A percentile compares a stretch with the other conserved stretches of the same genome.
Conservation (phyloP, 805 yeast species). For the Saturnispora quitensis region DNA sequence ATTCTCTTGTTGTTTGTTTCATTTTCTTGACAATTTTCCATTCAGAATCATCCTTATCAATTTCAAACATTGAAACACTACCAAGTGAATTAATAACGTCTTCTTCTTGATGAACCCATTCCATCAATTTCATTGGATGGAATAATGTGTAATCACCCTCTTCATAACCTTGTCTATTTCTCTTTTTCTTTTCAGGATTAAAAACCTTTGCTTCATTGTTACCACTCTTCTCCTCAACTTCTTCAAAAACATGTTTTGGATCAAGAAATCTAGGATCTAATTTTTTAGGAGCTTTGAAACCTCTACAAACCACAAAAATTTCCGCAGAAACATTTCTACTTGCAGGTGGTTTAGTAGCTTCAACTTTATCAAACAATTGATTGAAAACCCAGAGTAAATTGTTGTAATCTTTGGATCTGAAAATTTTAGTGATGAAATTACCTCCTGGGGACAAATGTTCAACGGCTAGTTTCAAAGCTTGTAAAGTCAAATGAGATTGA, state of each 20-base stretch:
- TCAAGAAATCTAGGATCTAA: constrained; percentile 88
- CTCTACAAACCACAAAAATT: constrained; percentile 93
- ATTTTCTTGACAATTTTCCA: constrained; percentile 64
- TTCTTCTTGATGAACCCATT: constrained; percentile 62
- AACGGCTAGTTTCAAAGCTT: constrained; percentile 87
- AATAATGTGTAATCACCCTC: constrained; percentile 77
- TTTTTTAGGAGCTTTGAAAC: constrained; percentile 93
- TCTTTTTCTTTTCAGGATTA: constrained; percentile 85
- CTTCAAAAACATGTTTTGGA: constrained; percentile 91
- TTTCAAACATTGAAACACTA: constrained; percentile 51
- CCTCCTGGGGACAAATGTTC: constrained; percentile 91
- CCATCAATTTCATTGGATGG: constrained; percentile 66
- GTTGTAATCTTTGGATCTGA: constrained; percentile 98
- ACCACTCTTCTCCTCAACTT: constrained; percentile 61
- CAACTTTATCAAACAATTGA: constrained; percentile 91
- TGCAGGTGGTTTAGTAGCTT: constrained; percentile 98
- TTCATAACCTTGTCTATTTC: constrained; percentile 94
- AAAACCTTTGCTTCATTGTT: constrained; percentile 87
- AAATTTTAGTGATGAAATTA: constrained; percentile 90
- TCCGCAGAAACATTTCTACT: constrained; percentile 99
- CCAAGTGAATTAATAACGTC: constrained; percentile 84
- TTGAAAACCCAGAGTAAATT: constrained; percentile 96
- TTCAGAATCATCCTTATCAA: constrained; percentile 57
- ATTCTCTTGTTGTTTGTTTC: constrained; percentile 70
- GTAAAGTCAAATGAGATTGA: constrained; percentile 90